These are phyloP conservation scores for Pythium utonaiense DNA, from an alignment of 352 stramenopile species.

Conservation along the genomic window DNA sequence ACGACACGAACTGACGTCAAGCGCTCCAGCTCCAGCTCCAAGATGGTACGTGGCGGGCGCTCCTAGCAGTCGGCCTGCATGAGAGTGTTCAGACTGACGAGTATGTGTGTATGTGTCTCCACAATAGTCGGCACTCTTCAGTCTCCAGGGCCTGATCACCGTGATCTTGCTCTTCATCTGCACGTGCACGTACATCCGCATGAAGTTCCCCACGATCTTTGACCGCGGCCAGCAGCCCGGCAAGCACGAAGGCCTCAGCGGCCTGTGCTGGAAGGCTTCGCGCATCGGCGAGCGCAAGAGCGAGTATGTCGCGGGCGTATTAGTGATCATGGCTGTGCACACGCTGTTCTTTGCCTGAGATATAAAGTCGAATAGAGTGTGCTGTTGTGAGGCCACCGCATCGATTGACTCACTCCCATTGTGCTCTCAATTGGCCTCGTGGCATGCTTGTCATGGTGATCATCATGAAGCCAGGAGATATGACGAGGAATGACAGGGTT, in stretches of 20 bases:
- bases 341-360: slow-evolving; percentile 85
- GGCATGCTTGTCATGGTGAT: neutral
- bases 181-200: slow-evolving; percentile 95
- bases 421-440: slow-evolving; percentile 13
- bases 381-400: neutral
- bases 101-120: slow-evolving; percentile 1
- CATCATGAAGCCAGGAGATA: neutral
- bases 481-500: neutral
- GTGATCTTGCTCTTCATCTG: slow-evolving; percentile 97
- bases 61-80: neutral
- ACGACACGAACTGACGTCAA: neutral
- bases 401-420: neutral
- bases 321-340: slow-evolving; percentile 89
- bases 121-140: slow-evolving; percentile 95
- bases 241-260: slow-evolving; percentile 84
- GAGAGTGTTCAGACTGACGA: neutral
- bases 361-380: neutral
- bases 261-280: slow-evolving; percentile 91
- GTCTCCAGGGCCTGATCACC: slow-evolving; percentile 95
- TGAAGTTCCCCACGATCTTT: slow-evolving; percentile 95
- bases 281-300: slow-evolving; percentile 91
- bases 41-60: slow-evolving; percentile 24
- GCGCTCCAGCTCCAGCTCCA: neutral
- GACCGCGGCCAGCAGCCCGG: slow-evolving; percentile 80
- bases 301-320: slow-evolving; percentile 76